A percentile compares a stretch with the other conserved stretches of the same genome.
Conservation (phyloP, 2,329 filamentous ascomycete genomes). For the Dactylellina parvicollis region DNA sequence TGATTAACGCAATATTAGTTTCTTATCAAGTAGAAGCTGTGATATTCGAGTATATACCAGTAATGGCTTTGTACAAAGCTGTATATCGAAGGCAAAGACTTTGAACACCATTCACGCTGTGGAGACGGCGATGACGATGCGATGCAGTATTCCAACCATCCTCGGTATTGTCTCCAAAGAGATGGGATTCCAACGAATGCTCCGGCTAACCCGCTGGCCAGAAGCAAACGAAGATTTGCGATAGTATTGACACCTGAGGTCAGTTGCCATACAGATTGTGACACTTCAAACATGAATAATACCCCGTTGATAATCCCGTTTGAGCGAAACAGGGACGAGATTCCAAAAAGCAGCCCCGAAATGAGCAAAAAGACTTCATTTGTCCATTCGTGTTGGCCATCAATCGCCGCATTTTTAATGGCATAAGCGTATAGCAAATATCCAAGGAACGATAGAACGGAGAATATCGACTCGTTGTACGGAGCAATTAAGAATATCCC, state of each 20-base stretch:
- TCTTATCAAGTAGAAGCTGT: neutral
- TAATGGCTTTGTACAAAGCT: slow-evolving; percentile 87
- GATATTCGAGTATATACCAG: slow-evolving; percentile 70
- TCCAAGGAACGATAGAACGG: slow-evolving; percentile 78
- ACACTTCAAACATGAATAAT: slow-evolving; percentile 74
- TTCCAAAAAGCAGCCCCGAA: slow-evolving; percentile 75
- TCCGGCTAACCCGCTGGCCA: slow-evolving; percentile 73
- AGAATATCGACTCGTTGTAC: slow-evolving; percentile 82
- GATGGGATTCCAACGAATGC: slow-evolving; percentile 72
- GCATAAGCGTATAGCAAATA: slow-evolving; percentile 73
- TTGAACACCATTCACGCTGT: slow-evolving; percentile 75
- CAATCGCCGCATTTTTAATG: slow-evolving; percentile 59
- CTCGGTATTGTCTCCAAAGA: slow-evolving; percentile 49
- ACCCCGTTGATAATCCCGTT: slow-evolving; percentile 87
- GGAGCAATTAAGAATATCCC: slow-evolving; percentile 89
- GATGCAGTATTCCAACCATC: slow-evolving; percentile 46
- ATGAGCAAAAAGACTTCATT: slow-evolving; percentile 67
- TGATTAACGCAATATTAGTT: slow-evolving; percentile 61
- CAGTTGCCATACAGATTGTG: slow-evolving; percentile 49
- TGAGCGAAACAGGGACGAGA: slow-evolving; percentile 78
- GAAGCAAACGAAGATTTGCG: slow-evolving; percentile 66
- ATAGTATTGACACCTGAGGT: slow-evolving; percentile 56
- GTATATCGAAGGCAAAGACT: slow-evolving; percentile 84
- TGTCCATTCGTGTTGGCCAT: slow-evolving; percentile 54
- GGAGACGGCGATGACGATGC: slow-evolving; percentile 59